Evolutionary conservation across 768 basidiomycete species (phyloP).

Genomic region (Boletus sp.): DNA sequence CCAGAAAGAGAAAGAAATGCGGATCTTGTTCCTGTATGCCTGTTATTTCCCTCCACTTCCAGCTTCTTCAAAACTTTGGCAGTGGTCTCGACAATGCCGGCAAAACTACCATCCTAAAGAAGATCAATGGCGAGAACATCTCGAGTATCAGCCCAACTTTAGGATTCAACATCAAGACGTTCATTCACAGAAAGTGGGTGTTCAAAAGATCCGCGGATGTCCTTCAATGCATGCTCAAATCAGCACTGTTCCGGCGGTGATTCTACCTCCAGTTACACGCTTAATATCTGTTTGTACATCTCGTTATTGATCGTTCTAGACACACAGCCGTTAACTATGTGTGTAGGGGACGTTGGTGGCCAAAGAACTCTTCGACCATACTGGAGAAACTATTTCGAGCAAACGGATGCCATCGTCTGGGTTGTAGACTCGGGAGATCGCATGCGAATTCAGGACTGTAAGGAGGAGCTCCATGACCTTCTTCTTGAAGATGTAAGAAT

Average conservation of each 20-base stretch:
- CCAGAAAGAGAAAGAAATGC: constrained; percentile 95
- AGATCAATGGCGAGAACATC: constrained; percentile 91
- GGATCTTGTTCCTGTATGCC: constrained; percentile 85
- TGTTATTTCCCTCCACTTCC: constrained; percentile 6
- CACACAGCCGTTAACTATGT: constrained; percentile 81
- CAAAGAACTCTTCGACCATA: constrained; percentile 95
- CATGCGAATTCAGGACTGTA: constrained; percentile 88
- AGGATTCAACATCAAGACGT: constrained; percentile 99
- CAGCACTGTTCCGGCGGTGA: constrained; percentile 22
- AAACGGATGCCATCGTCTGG: constrained; percentile 98
- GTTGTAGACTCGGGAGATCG: constrained; percentile 96
- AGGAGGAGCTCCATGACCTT: constrained; percentile 79
- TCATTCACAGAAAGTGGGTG: constrained; percentile 81
- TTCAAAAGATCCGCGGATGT: constrained; percentile 19
- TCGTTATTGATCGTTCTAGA: background rate
- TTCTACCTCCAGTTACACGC: constrained; percentile 37
- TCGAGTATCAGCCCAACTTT: constrained; percentile 86
- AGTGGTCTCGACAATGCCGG: constrained; percentile 98
- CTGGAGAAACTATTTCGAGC: constrained; percentile 99
- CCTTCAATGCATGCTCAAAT: constrained; percentile 15
- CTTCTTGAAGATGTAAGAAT: constrained; percentile 85
- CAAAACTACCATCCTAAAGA: constrained; percentile 97
- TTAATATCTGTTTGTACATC: constrained; percentile 41
- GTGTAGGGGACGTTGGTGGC: constrained; percentile 94
- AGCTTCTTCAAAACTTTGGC: constrained; percentile 20